A percentile compares a stretch with the other conserved stretches of the same genome.
Conservation (phyloP, 495 filamentous ascomycete species). For the Elasticomyces elasticus region DNA sequence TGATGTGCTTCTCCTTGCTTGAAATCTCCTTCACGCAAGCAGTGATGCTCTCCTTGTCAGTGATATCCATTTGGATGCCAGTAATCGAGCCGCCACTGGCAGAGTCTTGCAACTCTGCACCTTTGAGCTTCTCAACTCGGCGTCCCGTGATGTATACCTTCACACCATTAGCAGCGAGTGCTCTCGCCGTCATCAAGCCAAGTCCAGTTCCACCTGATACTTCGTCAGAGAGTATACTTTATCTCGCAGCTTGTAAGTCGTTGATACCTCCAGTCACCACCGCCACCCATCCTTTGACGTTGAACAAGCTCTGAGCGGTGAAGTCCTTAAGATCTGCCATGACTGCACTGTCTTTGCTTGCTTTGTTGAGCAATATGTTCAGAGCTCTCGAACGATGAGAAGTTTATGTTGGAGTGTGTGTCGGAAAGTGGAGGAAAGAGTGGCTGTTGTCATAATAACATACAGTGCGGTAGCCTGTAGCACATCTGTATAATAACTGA, state of each 20-base stretch:
- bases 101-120: constrained; percentile 20
- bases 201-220: constrained; percentile 42
- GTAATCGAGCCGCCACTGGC: constrained; percentile 16
- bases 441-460: too few relatives aligned
- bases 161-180: constrained; percentile 54
- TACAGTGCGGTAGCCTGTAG: too few relatives aligned
- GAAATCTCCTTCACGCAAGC: constrained; percentile 29
- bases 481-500: too few relatives aligned
- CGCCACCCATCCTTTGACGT: constrained; percentile 18
- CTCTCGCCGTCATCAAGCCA: constrained; percentile 52
- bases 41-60: constrained; percentile 32
- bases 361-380: too few relatives aligned
- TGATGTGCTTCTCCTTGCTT: constrained; percentile 27
- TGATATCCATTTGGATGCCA: constrained; percentile 29
- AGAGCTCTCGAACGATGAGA: too few relatives aligned
- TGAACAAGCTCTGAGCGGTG: constrained; percentile 7
- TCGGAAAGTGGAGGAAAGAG: too few relatives aligned
- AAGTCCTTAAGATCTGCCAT: neutral
- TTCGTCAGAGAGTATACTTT: neutral
- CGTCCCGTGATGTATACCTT: constrained; percentile 64
- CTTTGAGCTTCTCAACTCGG: constrained; percentile 33
- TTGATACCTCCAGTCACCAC: constrained; percentile 7
- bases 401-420: too few relatives aligned
- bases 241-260: neutral
- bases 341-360: too few relatives aligned